Evolutionary conservation across 257 asterid genomes (phyloP), one percentile per base, ranked within the genome.

Genomic region (Nicotiana paniculata): DNA sequence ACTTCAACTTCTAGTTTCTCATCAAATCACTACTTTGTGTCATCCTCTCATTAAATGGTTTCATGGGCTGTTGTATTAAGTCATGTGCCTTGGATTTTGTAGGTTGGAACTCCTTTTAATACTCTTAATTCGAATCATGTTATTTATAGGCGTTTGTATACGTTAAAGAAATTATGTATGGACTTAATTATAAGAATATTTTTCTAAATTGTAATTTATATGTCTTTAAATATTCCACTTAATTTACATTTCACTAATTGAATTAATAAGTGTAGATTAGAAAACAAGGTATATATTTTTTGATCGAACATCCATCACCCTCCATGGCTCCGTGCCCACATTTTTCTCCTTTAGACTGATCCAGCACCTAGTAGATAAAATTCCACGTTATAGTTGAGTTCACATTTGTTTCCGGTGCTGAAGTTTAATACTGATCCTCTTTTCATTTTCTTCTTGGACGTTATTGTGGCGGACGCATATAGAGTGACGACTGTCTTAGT

Each of bases 401-500:
- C 61, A 24, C 24, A 24, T 74, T 46, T 74, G 24, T 74, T 46
- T 74, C 24, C 39, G 3, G 2, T 24, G 61, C 3, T 72, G 37
- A 5, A 46, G 35, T 10, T 53, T 77, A 39, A 21, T 32, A 11
- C 33, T 54, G 11, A 16, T 81, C 58, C 43, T 66, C 76, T 59
- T 53, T 43, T 63, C 43, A 43, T 17, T 64, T 74, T 82, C 77
- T 55, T 67, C 18, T 33, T 78, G 58, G 61, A 81, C 57, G 39
- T 35, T 7, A 39, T 18, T 18, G 76, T 11, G 88, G 72, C 87
- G 89, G 82, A 58, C 18, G 77, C 82, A 84, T 35, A 85, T 62
- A 87, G 85, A 63, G 39, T 66, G 39, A 84, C 63, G 33, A 84
- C 63, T n/a, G 66, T 82, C 89, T 30, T 85, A 61, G 86, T 77